Percentiles rank a stretch among this genome's conserved stretches.
Evolutionary conservation across 23 red algal species (phyloP).

Genomic region (Cyanidiococcus yangmingshanensis): DNA sequence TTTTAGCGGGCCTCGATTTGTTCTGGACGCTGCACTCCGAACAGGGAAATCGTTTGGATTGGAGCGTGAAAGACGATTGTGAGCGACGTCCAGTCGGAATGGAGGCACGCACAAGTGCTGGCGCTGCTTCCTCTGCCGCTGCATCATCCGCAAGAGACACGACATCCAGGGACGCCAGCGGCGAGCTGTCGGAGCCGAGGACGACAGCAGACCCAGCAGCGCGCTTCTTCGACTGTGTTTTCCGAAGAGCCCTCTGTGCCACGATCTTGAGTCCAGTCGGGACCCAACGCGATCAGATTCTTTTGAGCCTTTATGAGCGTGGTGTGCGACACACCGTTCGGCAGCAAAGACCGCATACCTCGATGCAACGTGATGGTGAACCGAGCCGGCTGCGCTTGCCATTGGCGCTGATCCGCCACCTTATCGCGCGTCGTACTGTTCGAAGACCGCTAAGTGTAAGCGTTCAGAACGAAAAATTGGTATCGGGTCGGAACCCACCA

Average conservation of each 20-base stretch:
- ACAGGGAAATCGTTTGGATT: neutral
- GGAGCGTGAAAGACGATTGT: neutral
- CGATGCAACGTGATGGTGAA: neutral
- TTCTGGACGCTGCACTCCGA: neutral
- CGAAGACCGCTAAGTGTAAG: neutral
- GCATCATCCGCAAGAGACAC: neutral
- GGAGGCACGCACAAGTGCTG: neutral
- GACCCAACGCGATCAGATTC: neutral
- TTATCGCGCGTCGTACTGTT: neutral
- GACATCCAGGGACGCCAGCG: too few relatives aligned
- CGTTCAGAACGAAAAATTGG: neutral
- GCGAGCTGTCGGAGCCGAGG: neutral
- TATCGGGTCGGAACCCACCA: neutral
- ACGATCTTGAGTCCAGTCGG: neutral
- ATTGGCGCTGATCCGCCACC: neutral
- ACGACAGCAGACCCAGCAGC: neutral
- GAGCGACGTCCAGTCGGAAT: neutral
- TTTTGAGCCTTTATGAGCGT: neutral
- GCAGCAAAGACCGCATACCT: neutral
- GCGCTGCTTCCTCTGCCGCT: neutral
- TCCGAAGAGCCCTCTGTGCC: neutral
- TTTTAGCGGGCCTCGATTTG: neutral
- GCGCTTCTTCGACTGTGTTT: neutral
- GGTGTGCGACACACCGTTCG: neutral
- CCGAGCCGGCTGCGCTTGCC: neutral